Base-by-base conservation (phyloP, 2,329 filamentous ascomycete genomes). In the Colletotrichum coccodes region DNA sequence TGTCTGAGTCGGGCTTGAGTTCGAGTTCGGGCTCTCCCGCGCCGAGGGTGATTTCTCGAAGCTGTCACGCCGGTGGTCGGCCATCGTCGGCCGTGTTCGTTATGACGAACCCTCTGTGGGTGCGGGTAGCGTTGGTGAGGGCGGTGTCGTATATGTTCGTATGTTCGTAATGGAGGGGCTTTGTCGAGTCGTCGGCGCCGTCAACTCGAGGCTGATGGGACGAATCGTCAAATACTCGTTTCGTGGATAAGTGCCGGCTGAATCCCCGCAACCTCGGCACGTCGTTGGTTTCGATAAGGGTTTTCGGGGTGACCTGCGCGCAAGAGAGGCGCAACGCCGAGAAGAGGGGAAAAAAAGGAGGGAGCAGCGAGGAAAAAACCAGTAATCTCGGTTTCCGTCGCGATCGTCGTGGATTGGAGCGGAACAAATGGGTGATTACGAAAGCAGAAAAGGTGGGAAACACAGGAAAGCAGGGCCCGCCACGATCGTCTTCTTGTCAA, bases 51-150 rank as follows among this genome's bases (percentile, higher is more conserved):
- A 23, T 21, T 36, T 69, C 52, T 69, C 66, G 49, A 54, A 42
- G 49, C 49, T 53, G 40, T 42, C 32, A n/a, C 66, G 66, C 49
- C 62, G 61, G 49, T 65, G 32, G 49, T 65, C 61, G 61, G 54
- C 66, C 66, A 69, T 69, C 40, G 21, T 57, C 56, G 49, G 61
- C 47, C 56, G 61, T 49, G 32, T 23, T 36, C 16, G 46, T 59
- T 59, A 28, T 9, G 34, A 28, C 26, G 40, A 50, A 16, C 34
- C 38, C 28, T 60, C 12, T 47, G 14, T 23, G 16, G n/a, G n/a
- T 7, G 44, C 18, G n/a, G 61, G 46, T 40, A 40, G 36, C 14
- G 18, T 18, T 42, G 9, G 23, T 36, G 50, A 7, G 36, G 38
- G 30, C 30, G 40, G 14, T 32, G 12, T 44, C 53, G 53, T 57